These are phyloP conservation scores for Lasiodiplodia theobromae DNA, from an alignment of 2,329 filamentous ascomycete genomes.

Conservation along the genomic window DNA sequence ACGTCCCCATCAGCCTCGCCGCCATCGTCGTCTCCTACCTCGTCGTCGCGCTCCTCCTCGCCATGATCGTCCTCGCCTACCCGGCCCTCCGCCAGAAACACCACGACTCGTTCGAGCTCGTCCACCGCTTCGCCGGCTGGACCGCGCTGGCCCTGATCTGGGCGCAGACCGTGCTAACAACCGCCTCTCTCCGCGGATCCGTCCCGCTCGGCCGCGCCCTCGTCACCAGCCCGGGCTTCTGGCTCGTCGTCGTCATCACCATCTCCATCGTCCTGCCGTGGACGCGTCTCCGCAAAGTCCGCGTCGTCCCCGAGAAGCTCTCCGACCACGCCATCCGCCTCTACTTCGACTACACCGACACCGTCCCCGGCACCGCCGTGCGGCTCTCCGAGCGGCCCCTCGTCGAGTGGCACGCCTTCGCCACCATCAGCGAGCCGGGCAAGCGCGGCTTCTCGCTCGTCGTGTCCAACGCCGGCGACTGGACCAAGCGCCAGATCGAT, in stretches of 20 bases:
- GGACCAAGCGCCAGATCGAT: slow-evolving; percentile 36
- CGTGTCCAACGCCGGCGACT: slow-evolving; percentile 46
- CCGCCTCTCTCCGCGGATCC: slow-evolving; percentile 32
- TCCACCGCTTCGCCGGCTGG: slow-evolving; percentile 47
- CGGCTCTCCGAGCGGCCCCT: slow-evolving; percentile 35
- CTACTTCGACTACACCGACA: slow-evolving; percentile 48
- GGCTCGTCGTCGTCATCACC: slow-evolving; percentile 73
- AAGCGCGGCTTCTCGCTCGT: slow-evolving; percentile 39
- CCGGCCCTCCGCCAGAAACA: slow-evolving; percentile 36
- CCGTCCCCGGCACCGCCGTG: slow-evolving; percentile 10
- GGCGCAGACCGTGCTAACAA: slow-evolving; percentile 33
- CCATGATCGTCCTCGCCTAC: slow-evolving; percentile 39
- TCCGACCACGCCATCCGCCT: slow-evolving; percentile 76
- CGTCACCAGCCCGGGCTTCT: slow-evolving; percentile 63
- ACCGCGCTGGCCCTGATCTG: slow-evolving; percentile 42
- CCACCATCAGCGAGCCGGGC: slow-evolving; percentile 44
- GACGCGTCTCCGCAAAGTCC: slow-evolving; percentile 72
- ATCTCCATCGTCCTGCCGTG: slow-evolving; percentile 74
- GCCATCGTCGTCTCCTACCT: slow-evolving; percentile 36
- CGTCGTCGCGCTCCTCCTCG: slow-evolving; percentile 35
- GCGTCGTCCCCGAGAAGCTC: slow-evolving; percentile 70
- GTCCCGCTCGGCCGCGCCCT: slow-evolving; percentile 50
- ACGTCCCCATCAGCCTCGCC: slow-evolving; percentile 31
- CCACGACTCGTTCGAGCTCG: slow-evolving; percentile 45
- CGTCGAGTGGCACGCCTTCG: slow-evolving; percentile 48